phyloP scores from a whole-genome alignment of 2,329 filamentous ascomycete genomes.

The Colletotrichum lini region DNA sequence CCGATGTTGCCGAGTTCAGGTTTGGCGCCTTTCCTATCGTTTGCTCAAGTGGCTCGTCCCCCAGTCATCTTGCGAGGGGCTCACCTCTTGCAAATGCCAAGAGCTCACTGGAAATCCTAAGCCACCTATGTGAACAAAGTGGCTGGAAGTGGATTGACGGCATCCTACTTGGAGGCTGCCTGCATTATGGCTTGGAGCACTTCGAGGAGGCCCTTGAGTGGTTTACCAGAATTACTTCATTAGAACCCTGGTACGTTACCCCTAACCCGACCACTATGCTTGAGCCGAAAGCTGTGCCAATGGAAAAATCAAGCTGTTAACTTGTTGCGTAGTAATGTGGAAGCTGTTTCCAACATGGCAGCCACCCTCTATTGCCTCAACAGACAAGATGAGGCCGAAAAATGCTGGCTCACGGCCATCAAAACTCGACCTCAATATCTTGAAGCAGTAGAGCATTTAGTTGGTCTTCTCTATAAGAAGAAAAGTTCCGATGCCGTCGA shows the following conservation, averaged over 20 bases:
- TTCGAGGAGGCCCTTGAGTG: constrained; percentile 83
- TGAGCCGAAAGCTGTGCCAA: not conserved
- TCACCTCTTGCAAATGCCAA: constrained; percentile 62
- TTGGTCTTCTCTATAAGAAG: constrained; percentile 88
- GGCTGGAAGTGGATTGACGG: constrained; percentile 93
- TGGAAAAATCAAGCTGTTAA: not conserved
- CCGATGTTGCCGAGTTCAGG: not conserved
- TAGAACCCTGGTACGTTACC: constrained; percentile 68
- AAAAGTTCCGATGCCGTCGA: constrained; percentile 87
- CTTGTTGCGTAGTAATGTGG: constrained; percentile 76
- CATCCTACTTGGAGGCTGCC: constrained; percentile 89
- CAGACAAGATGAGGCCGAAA: constrained; percentile 85
- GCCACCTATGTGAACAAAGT: constrained; percentile 82
- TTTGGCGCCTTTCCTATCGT: constrained; percentile 4
- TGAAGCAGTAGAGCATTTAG: constrained; percentile 94
- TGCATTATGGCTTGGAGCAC: constrained; percentile 90
- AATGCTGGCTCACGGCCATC: constrained; percentile 88
- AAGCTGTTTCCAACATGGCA: constrained; percentile 93
- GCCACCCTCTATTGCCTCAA: constrained; percentile 89
- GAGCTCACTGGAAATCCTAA: constrained; percentile 79
- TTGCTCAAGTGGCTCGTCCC: constrained; percentile 2
- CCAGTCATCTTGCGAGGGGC: constrained; percentile 5
- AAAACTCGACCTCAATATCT: constrained; percentile 88
- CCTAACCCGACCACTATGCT: not conserved
- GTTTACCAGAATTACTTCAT: constrained; percentile 75